phyloP scores from a whole-genome alignment of 495 filamentous ascomycete species.

The Xanthoparmelia taractica region DNA sequence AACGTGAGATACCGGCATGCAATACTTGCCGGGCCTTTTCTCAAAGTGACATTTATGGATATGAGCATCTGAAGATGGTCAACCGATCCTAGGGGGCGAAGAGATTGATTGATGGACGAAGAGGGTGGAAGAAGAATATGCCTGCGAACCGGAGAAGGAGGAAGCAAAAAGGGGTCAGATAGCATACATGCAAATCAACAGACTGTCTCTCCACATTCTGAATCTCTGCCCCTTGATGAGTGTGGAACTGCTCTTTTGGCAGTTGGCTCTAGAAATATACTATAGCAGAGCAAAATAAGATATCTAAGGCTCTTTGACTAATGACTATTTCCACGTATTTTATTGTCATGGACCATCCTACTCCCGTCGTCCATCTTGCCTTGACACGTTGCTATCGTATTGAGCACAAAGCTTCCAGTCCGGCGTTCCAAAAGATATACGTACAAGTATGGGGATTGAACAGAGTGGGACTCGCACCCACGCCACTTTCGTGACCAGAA shows the following conservation, averaged over 20 bases:
- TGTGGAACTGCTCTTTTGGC: no score
- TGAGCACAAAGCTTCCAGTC: no score
- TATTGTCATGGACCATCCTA: no score
- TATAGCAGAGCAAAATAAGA: no score
- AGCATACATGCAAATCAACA: constrained; percentile 1
- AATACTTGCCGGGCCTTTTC: constrained; percentile 17
- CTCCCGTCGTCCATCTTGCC: no score
- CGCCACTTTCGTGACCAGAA: constrained; percentile 31
- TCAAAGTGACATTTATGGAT: constrained; percentile 18
- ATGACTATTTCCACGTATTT: no score
- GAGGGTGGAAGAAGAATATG: background rate
- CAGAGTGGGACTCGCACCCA: constrained; percentile 28
- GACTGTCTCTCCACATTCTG: background rate
- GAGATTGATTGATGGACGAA: background rate
- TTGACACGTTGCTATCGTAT: no score
- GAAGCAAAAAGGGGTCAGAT: background rate
- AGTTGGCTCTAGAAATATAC: no score
- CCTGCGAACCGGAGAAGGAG: background rate
- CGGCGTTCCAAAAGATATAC: no score
- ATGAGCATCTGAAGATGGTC: constrained; percentile 8
- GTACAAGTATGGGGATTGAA: no score
- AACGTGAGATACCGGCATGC: constrained; percentile 18
- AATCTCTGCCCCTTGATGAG: no score
- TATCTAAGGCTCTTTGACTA: no score
- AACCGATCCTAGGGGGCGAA: constrained; percentile 14